A percentile compares a stretch with the other conserved stretches of the same genome.
Evolutionary conservation across 2,329 filamentous ascomycete genomes (phyloP).

Genomic region (Acephala macrosclerotiorum): DNA sequence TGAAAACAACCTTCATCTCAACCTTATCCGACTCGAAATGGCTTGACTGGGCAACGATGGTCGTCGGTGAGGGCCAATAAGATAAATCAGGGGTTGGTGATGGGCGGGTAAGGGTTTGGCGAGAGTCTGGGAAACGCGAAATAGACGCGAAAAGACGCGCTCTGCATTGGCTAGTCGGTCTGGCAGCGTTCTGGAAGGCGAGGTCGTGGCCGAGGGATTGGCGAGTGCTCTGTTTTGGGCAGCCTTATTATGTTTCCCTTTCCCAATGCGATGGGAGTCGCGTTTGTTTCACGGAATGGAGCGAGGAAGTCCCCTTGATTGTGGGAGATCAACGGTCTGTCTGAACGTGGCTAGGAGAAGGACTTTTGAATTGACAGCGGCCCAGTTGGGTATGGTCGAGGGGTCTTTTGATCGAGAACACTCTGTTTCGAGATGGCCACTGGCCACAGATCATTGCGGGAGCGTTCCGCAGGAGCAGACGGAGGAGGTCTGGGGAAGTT

Average conservation of each 20-base stretch:
- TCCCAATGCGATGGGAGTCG: neutral
- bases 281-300: slow-evolving; percentile 11
- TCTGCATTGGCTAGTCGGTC: slow-evolving; percentile 2
- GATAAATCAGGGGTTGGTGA: slow-evolving; percentile 14
- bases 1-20: neutral
- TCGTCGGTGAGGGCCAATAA: slow-evolving; percentile 14
- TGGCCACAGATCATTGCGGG: neutral
- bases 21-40: neutral
- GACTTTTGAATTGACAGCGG: neutral
- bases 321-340: neutral
- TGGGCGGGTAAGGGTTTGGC: slow-evolving; percentile 8
- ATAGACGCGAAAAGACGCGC: slow-evolving; percentile 33
- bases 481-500: neutral
- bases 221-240: neutral
- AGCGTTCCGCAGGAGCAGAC: neutral
- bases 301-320: neutral
- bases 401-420: neutral
- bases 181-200: slow-evolving; percentile 11
- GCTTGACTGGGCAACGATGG: slow-evolving; percentile 12
- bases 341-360: neutral
- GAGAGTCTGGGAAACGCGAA: slow-evolving; percentile 23
- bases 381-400: neutral
- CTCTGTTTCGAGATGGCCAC: slow-evolving; percentile 2
- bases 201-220: slow-evolving; percentile 1
- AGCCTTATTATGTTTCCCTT: slow-evolving; percentile 5